phyloP scores from a whole-genome alignment of 2,329 filamentous ascomycete species.

The Fusarium sp. region DNA sequence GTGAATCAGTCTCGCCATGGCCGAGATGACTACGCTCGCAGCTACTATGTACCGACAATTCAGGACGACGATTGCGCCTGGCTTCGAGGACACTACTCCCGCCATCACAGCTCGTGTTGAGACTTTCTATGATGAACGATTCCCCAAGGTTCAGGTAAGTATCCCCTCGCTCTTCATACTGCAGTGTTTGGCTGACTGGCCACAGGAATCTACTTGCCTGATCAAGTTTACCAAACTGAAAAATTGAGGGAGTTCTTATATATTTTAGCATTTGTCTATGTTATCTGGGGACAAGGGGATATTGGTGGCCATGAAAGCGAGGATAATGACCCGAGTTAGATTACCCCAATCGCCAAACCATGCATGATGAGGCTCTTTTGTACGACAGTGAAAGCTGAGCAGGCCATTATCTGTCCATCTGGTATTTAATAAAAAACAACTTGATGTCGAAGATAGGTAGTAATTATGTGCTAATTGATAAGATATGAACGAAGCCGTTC shows the following conservation, averaged over 20 bases:
- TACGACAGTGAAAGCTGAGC: too few species aligned
- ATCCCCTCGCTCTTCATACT: rapidly evolving
- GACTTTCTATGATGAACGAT: constrained; percentile 40
- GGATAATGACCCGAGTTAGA: too few species aligned
- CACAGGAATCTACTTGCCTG: constrained; percentile 32
- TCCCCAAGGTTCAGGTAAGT: constrained; percentile 28
- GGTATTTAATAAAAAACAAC: too few species aligned
- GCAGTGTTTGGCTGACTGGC: rapidly evolving
- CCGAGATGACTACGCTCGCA: constrained; percentile 38
- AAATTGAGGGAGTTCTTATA: background rate
- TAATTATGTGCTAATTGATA: background rate
- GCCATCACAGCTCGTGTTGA: constrained; percentile 42
- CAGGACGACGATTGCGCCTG: constrained; percentile 24
- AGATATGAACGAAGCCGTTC: background rate
- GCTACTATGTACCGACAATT: constrained; percentile 38
- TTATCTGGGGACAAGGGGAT: too few species aligned
- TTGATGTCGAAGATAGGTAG: rapidly evolving
- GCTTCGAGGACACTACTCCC: constrained; percentile 22
- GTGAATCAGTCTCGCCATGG: constrained; percentile 35
- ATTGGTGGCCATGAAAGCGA: too few species aligned
- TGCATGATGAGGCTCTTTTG: too few species aligned
- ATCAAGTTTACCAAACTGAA: constrained; percentile 32
- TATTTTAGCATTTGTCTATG: too few species aligned
- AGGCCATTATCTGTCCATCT: too few species aligned
- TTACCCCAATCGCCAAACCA: too few species aligned